These are phyloP conservation scores for Fusarium sp. DNA, from an alignment of 2,329 filamentous ascomycete species.

Conservation along the genomic window DNA sequence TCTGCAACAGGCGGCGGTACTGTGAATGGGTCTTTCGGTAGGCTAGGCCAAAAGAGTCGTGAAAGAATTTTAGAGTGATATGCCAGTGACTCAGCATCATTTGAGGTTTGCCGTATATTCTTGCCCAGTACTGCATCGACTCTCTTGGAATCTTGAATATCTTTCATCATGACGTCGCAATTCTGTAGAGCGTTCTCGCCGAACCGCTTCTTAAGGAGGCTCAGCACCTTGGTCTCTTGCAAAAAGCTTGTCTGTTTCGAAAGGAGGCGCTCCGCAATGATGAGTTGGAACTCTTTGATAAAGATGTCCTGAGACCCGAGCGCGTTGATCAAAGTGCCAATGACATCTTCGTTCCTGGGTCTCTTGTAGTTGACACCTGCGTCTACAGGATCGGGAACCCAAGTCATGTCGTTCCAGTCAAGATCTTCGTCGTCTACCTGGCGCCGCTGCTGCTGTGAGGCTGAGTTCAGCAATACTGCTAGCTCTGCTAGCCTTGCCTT, in stretches of 20 bases:
- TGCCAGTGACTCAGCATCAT: constrained; percentile 49
- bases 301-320: constrained; percentile 93
- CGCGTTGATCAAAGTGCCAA: constrained; percentile 89
- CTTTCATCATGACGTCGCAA: constrained; percentile 97
- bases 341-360: constrained; percentile 89
- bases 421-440: constrained; percentile 77
- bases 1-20: constrained; percentile 72
- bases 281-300: constrained; percentile 92
- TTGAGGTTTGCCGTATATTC: constrained; percentile 44
- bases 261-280: constrained; percentile 86
- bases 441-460: constrained; percentile 67
- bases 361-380: constrained; percentile 93
- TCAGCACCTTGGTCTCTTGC: constrained; percentile 85
- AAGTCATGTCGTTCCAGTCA: constrained; percentile 93
- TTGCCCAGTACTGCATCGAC: constrained; percentile 78
- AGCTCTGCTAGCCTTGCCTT: constrained; percentile 75
- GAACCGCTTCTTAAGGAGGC: constrained; percentile 89
- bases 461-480: constrained; percentile 75
- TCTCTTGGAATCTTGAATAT: constrained; percentile 85
- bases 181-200: constrained; percentile 89
- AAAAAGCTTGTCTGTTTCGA: constrained; percentile 78
- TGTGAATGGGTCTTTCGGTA: constrained; percentile 78
- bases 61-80: constrained; percentile 90
- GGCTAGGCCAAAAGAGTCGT: constrained; percentile 91
- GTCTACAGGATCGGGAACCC: constrained; percentile 93